A percentile compares a stretch with the other conserved stretches of the same genome.
Evolutionary conservation across 2,329 filamentous ascomycete genomes (phyloP).

Genomic region (Penicillium sp.): DNA sequence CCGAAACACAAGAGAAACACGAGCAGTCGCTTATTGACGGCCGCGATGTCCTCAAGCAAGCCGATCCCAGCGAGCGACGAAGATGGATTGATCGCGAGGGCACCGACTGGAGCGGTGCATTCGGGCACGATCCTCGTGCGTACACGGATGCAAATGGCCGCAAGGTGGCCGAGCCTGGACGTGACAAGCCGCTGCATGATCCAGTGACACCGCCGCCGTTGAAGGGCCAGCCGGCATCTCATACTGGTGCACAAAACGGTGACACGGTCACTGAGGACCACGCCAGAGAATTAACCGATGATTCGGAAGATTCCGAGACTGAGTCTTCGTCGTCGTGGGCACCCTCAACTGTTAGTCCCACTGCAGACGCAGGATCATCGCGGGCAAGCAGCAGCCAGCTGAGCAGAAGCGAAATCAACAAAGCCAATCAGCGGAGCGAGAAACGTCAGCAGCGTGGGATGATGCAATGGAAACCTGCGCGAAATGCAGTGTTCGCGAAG

Average conservation of each 20-base stretch:
- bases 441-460: slow-evolving; percentile 84
- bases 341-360: slow-evolving; percentile 21
- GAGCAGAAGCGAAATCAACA: slow-evolving; percentile 28
- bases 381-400: slow-evolving; percentile 16
- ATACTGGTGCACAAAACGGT: slow-evolving; percentile 11
- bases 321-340: slow-evolving; percentile 8
- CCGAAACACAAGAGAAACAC: slow-evolving; percentile 72
- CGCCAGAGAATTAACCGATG: slow-evolving; percentile 22
- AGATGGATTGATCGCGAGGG: slow-evolving; percentile 80
- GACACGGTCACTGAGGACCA: slow-evolving; percentile 8
- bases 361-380: slow-evolving; percentile 17
- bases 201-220: slow-evolving; percentile 51
- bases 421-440: slow-evolving; percentile 53
- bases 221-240: slow-evolving; percentile 13
- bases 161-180: slow-evolving; percentile 59
- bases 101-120: slow-evolving; percentile 83
- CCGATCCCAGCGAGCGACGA: slow-evolving; percentile 64
- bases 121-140: slow-evolving; percentile 72
- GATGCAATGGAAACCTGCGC: slow-evolving; percentile 93
- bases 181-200: slow-evolving; percentile 54
- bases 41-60: slow-evolving; percentile 75
- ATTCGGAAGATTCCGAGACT: slow-evolving; percentile 11
- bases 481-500: slow-evolving; percentile 84
- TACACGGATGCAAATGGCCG: slow-evolving; percentile 56
- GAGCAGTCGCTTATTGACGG: slow-evolving; percentile 77